Conservation (phyloP, 2,329 filamentous ascomycete species). For the Calonectria pseudoreteaudii region DNA sequence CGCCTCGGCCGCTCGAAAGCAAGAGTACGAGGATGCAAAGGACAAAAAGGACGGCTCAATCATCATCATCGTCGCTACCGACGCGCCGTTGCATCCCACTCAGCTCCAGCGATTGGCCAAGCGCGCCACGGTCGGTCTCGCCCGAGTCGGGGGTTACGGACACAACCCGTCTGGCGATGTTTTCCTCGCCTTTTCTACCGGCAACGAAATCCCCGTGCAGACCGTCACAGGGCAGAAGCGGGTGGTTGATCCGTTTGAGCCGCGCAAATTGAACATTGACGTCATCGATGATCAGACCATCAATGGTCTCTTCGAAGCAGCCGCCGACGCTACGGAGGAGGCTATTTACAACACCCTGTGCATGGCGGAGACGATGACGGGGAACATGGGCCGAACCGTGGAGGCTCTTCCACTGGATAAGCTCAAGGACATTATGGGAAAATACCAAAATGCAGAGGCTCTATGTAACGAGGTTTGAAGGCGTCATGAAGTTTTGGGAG, state of each 20-base stretch:
- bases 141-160: slow-evolving; percentile 68
- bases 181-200: slow-evolving; percentile 73
- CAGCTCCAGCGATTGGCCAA: slow-evolving; percentile 69
- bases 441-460: background rate
- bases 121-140: slow-evolving; percentile 69
- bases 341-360: slow-evolving; percentile 74
- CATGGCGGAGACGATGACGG: slow-evolving; percentile 70
- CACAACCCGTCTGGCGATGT: slow-evolving; percentile 72
- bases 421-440: slow-evolving; percentile 9
- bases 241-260: slow-evolving; percentile 56
- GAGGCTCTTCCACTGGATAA: slow-evolving; percentile 49
- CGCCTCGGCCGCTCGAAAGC: slow-evolving; percentile 27
- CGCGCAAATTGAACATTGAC: slow-evolving; percentile 44
- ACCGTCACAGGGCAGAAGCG: slow-evolving; percentile 44
- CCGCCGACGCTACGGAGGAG: slow-evolving; percentile 73
- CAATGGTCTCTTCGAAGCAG: slow-evolving; percentile 71
- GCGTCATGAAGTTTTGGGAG: background rate
- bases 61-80: slow-evolving; percentile 70
- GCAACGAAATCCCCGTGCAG: slow-evolving; percentile 58
- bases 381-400: slow-evolving; percentile 61
- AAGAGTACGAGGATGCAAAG: slow-evolving; percentile 46
- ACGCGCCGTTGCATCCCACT: slow-evolving; percentile 68
- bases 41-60: slow-evolving; percentile 71
- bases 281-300: slow-evolving; percentile 68
- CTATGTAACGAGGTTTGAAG: background rate